Evolutionary conservation across 805 yeast species (phyloP).

Genomic region (Metschnikowia hibisci): DNA sequence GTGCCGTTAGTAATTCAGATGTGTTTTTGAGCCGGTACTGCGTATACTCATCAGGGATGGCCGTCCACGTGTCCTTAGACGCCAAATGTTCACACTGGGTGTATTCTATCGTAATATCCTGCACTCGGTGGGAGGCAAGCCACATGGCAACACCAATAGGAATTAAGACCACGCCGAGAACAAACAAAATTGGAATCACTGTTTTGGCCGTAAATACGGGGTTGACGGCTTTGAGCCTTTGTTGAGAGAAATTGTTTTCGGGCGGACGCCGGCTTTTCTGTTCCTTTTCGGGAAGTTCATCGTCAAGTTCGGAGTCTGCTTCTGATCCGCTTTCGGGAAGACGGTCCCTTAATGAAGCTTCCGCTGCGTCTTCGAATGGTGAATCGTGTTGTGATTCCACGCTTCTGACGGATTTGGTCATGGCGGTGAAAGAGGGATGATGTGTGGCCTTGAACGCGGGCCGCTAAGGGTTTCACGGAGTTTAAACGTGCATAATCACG

Average conservation of each 20-base stretch:
- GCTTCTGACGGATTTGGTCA: constrained; percentile 1
- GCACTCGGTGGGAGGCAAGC: constrained; percentile 37
- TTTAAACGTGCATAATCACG: not conserved
- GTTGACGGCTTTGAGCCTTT: constrained; percentile 49
- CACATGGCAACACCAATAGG: constrained; percentile 48
- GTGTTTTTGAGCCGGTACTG: constrained; percentile 32
- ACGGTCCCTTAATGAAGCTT: constrained; percentile 2
- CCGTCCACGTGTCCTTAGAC: constrained; percentile 28
- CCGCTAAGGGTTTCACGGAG: not conserved
- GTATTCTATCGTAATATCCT: constrained; percentile 41
- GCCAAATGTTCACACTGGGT: constrained; percentile 39
- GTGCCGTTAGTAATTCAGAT: constrained; percentile 21
- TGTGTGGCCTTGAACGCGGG: not conserved
- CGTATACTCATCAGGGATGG: constrained; percentile 37
- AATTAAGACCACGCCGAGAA: constrained; percentile 37
- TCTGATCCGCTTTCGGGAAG: constrained; percentile 11
- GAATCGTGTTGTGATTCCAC: constrained; percentile 9
- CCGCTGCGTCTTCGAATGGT: constrained; percentile 14
- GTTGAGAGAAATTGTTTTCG: constrained; percentile 56
- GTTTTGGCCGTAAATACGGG: constrained; percentile 41
- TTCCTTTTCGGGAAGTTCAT: constrained; percentile 35
- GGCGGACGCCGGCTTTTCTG: constrained; percentile 61
- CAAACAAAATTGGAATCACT: constrained; percentile 38
- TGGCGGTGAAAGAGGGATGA: not conserved
- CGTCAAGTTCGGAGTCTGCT: constrained; percentile 37